These are phyloP conservation scores for Hypoxylon sp. DNA, from an alignment of 2,329 filamentous ascomycete species.

Conservation along the genomic window DNA sequence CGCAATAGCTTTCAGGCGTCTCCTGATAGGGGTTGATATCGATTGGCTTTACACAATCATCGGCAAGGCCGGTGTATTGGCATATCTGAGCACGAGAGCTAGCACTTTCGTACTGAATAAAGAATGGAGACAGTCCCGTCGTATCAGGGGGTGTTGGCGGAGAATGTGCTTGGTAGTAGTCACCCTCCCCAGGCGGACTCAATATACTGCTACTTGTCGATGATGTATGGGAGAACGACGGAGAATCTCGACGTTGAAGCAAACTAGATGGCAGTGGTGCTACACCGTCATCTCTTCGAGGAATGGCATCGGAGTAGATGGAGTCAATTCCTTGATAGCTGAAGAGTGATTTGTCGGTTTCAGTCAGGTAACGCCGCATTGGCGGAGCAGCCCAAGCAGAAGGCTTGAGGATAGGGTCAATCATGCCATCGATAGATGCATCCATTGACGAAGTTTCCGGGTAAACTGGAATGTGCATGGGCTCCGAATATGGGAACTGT, in stretches of 20 bases:
- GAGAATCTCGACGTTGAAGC: slow-evolving; percentile 55
- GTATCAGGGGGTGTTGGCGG: slow-evolving; percentile 59
- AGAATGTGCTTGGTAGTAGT: slow-evolving; percentile 55
- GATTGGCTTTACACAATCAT: slow-evolving; percentile 55
- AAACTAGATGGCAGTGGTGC: slow-evolving; percentile 43
- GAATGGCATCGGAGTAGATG: slow-evolving; percentile 35
- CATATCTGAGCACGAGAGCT: slow-evolving; percentile 49
- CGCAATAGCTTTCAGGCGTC: slow-evolving; percentile 50
- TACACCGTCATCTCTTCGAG: slow-evolving; percentile 36
- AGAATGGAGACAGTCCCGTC: slow-evolving; percentile 52
- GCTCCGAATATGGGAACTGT: slow-evolving; percentile 41
- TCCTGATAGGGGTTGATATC: slow-evolving; percentile 56
- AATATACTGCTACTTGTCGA: slow-evolving; percentile 57
- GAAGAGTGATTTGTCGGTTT: slow-evolving; percentile 52
- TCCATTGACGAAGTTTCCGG: slow-evolving; percentile 37
- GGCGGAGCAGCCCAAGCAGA: slow-evolving; percentile 47
- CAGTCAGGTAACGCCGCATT: slow-evolving; percentile 52
- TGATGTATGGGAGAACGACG: slow-evolving; percentile 58
- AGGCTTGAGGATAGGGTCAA: slow-evolving; percentile 52
- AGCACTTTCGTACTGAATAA: slow-evolving; percentile 49
- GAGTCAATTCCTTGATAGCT: slow-evolving; percentile 41
- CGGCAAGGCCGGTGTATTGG: slow-evolving; percentile 52
- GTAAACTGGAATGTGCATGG: slow-evolving; percentile 33
- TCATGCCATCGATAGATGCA: slow-evolving; percentile 32
- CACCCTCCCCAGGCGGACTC: slow-evolving; percentile 60